These are phyloP conservation scores for Collybia sp. DNA, from an alignment of 768 basidiomycete species.

Conservation along the genomic window DNA sequence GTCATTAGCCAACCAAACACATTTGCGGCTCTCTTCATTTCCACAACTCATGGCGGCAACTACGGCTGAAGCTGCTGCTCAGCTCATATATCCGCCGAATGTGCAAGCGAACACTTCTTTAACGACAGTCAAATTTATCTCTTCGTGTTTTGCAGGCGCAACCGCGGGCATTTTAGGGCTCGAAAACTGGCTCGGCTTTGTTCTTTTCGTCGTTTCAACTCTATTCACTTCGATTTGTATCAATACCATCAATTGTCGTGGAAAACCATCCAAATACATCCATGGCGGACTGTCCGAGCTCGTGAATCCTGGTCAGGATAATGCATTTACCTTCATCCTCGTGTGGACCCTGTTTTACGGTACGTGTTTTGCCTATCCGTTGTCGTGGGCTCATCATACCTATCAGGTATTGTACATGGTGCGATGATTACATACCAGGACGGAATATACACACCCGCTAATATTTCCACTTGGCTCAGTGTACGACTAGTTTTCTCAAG, in stretches of 20 bases:
- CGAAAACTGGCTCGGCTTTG: conserved; percentile 80
- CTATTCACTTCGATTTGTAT: conserved; percentile 64
- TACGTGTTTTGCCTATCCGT: conserved; percentile 28
- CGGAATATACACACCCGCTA: conserved; percentile 1
- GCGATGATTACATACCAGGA: conserved; percentile 11
- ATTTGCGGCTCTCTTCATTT: no score
- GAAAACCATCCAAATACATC: conserved; percentile 57
- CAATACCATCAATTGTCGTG: conserved; percentile 66
- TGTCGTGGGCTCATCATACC: not conserved
- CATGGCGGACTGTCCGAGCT: conserved; percentile 63
- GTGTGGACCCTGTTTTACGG: conserved; percentile 95
- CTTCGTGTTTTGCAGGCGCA: conserved; percentile 82
- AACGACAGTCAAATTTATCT: conserved; percentile 71
- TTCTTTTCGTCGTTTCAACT: conserved; percentile 66
- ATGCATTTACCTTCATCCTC: conserved; percentile 84
- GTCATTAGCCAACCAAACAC: not conserved
- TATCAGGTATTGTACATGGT: conserved; percentile 46
- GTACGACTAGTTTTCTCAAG: conserved; percentile 10
- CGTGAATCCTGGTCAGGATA: conserved; percentile 85
- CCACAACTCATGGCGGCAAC: conserved; percentile 38
- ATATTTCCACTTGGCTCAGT: conserved; percentile 12
- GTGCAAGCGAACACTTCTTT: conserved; percentile 59
- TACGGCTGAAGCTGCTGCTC: conserved; percentile 44
- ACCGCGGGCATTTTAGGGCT: conserved; percentile 88
- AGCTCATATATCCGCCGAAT: conserved; percentile 65